Conservation (phyloP, 257 asterid species). For the Parsonsia alboflavescens region DNA sequence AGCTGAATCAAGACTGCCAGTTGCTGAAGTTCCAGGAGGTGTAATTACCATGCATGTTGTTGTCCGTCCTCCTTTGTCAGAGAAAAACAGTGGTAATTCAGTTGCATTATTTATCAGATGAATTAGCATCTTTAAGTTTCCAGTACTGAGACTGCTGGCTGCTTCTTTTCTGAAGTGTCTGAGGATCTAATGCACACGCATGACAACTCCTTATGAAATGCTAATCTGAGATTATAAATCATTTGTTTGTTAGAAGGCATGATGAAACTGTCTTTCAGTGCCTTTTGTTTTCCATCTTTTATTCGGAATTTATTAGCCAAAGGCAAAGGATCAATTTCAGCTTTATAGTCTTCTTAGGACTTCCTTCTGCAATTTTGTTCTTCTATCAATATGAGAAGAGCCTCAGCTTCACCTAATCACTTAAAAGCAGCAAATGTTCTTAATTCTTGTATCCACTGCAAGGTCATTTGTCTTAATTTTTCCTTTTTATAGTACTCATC, state of each 20-base stretch:
- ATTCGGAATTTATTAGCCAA: neutral
- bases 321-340: neutral
- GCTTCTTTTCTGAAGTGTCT: neutral
- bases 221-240: neutral
- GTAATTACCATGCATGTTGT: constrained; percentile 89
- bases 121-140: neutral
- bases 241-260: neutral
- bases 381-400: constrained; percentile 4
- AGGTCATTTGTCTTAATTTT: neutral
- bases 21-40: constrained; percentile 81
- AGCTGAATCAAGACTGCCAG: constrained; percentile 68
- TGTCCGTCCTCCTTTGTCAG: constrained; percentile 64
- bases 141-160: neutral
- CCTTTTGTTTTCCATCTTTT: neutral
- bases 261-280: neutral
- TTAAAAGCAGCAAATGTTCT: neutral
- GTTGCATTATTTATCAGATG: neutral
- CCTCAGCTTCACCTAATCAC: neutral
- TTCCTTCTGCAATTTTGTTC: neutral
- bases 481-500: neutral
- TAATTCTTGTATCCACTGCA: neutral
- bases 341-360: neutral
- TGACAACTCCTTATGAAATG: neutral
- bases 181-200: neutral
- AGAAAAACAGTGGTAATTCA: constrained; percentile 59